phyloP scores from a whole-genome alignment of 2,329 filamentous ascomycete genomes.

The Periconia macrospinosa region DNA sequence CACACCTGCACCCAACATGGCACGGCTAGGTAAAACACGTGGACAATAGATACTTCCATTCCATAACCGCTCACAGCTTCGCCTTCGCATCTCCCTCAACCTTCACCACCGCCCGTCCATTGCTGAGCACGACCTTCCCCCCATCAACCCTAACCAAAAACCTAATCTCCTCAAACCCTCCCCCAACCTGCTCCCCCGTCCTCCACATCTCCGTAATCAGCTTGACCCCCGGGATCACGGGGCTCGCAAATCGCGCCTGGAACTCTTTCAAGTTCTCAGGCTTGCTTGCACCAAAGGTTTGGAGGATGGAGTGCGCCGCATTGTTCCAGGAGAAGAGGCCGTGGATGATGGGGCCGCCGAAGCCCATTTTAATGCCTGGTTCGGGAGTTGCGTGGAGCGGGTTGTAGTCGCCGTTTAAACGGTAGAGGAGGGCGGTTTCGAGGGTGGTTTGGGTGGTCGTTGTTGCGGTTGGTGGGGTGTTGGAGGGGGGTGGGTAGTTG shows the following conservation, averaged over 20 bases:
- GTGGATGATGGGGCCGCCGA: slow-evolving; percentile 86
- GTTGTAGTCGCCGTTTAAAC: slow-evolving; percentile 93
- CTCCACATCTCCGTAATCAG: slow-evolving; percentile 81
- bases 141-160: slow-evolving; percentile 78
- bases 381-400: slow-evolving; percentile 86
- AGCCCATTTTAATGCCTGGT: slow-evolving; percentile 86
- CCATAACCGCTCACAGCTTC: slow-evolving; percentile 45
- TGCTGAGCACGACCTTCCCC: slow-evolving; percentile 84
- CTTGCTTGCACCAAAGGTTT: slow-evolving; percentile 73
- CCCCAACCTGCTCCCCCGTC: slow-evolving; percentile 65
- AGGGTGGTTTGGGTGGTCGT: slow-evolving; percentile 70
- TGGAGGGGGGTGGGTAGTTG: slow-evolving; percentile 76
- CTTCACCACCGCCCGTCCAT: slow-evolving; percentile 80
- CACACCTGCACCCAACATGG: too few relatives aligned
- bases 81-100: slow-evolving; percentile 51
- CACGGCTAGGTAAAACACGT: too few relatives aligned
- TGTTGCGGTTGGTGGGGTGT: slow-evolving; percentile 69
- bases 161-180: slow-evolving; percentile 76
- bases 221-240: slow-evolving; percentile 81
- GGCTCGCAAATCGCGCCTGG: slow-evolving; percentile 83
- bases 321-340: slow-evolving; percentile 88
- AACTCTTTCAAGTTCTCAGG: slow-evolving; percentile 84
- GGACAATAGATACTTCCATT: too few relatives aligned
- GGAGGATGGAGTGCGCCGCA: slow-evolving; percentile 71
- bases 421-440: slow-evolving; percentile 64